Evolutionary conservation across 306 rosid genomes (phyloP).

Genomic region (Oemleria cerasiformis): DNA sequence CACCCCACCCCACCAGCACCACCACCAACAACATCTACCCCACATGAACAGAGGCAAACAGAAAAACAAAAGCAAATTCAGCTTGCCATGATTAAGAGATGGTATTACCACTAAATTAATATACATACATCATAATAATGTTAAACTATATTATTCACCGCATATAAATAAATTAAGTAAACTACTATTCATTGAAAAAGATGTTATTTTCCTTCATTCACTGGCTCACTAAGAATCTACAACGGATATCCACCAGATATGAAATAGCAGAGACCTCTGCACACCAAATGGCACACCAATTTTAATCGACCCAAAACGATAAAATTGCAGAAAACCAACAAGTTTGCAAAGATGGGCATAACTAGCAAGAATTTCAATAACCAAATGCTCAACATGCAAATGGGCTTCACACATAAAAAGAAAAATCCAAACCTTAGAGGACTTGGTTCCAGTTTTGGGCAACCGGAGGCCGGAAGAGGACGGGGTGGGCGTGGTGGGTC

Average conservation of each 20-base stretch:
- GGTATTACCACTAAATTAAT: conserved; percentile 5
- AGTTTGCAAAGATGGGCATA: not conserved
- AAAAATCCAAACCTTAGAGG: conserved; percentile 65
- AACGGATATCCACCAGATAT: conserved; percentile 34
- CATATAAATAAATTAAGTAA: not conserved
- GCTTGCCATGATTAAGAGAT: conserved; percentile 10
- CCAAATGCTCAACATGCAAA: conserved; percentile 13
- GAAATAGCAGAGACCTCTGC: conserved; percentile 2
- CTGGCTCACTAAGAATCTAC: conserved; percentile 35
- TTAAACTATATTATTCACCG: not conserved
- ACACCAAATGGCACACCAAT: not conserved
- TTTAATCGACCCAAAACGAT: not conserved
- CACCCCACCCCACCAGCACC: conserved; percentile 20
- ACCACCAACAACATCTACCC: conserved; percentile 25
- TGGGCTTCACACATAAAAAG: conserved; percentile 5
- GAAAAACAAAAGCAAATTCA: conserved; percentile 3
- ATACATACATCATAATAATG: not conserved
- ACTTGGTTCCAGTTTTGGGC: conserved; percentile 50
- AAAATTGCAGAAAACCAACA: not conserved
- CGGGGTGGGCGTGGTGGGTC: conserved; percentile 48
- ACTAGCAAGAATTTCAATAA: not conserved
- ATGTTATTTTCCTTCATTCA: conserved; percentile 4
- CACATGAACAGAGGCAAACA: conserved; percentile 27
- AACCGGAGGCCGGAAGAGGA: conserved; percentile 58
- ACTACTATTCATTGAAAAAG: conserved; percentile 1